Evolutionary conservation across 108 stramenopile species (phyloP), one percentile per base, ranked within the genome.

Genomic region (Fragilaria crotonensis): DNA sequence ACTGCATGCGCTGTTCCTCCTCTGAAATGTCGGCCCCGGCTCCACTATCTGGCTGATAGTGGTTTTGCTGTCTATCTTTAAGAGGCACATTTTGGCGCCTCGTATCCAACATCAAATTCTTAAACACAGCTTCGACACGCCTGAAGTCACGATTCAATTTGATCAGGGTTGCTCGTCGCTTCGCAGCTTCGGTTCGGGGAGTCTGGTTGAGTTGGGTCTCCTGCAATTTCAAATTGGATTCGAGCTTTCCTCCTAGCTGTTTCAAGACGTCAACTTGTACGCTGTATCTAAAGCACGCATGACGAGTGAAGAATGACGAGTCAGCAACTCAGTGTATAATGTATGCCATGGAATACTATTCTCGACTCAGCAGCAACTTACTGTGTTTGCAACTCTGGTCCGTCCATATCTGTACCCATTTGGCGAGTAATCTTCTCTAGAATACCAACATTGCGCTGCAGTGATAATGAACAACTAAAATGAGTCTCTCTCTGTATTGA

Each of bases 101-200:
- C 17, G 41, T 23, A 17, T 68, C 67, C 33, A 62, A 44, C 30
- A 51, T 51, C 4, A 75, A 41, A 55, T 72, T 75, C 41, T 75
- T 78, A 41, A 71, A 78, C 30, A 48, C 57, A 28, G 65, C 52
- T 48, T 78, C 68, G 41, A 64, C 63, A 9, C 78, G 66, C 52
- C 78, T 57, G 59, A 81, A 87, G 69, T 91, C 89, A 9, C 89
- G 76, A 49, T 72, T 70, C 31, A 91, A 64, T 54, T 91, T 91
- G 14, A 73, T 64, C 28, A 75, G 77, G 11, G 77, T 78, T 21
- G 73, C 66, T 25, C 77, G 79, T 51, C 52, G 67, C 56, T 45
- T 50, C 50, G 75, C 36, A 18, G 62, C 76, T 33, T 73, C 71
- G 1, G 62, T 33, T 17, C 69, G 77, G 25, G 63, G 45, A 5